These are phyloP conservation scores for Ochromonas danica DNA, from an alignment of 108 stramenopile genomes.

Conservation along the genomic window DNA sequence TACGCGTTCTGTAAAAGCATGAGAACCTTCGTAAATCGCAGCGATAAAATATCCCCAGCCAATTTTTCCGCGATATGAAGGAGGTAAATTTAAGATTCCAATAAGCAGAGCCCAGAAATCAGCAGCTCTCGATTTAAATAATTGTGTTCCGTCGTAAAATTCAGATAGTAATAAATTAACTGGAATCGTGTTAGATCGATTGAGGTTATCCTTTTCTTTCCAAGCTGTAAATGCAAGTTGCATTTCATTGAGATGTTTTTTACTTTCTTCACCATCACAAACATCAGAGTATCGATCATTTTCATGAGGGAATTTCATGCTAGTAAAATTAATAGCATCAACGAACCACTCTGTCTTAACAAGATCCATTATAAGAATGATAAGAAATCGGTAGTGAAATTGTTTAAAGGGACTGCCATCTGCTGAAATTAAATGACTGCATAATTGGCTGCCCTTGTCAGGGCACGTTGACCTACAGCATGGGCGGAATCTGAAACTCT, in stretches of 20 bases:
- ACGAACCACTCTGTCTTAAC: constrained; percentile 25
- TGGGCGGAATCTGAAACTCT: neutral
- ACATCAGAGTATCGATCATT: constrained; percentile 17
- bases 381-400: constrained; percentile 12
- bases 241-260: constrained; percentile 26
- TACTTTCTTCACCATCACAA: neutral
- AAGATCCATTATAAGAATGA: constrained; percentile 20
- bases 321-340: constrained; percentile 18
- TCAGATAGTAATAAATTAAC: constrained; percentile 29
- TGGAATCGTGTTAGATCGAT: neutral
- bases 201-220: constrained; percentile 7
- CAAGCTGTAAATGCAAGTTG: neutral
- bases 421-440: constrained; percentile 13
- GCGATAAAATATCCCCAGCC: neutral
- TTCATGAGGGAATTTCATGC: neutral
- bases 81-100: constrained; percentile 25
- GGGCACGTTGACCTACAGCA: neutral
- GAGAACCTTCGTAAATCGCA: constrained; percentile 16
- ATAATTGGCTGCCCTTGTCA: neutral
- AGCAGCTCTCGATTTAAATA: neutral
- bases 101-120: neutral
- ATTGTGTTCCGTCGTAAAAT: constrained; percentile 23
- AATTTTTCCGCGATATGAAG: constrained; percentile 22
- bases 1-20: constrained; percentile 5
- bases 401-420: constrained; percentile 22